These are phyloP conservation scores for Scedosporium dehoogii DNA, from an alignment of 2,329 filamentous ascomycete genomes.

Conservation along the genomic window DNA sequence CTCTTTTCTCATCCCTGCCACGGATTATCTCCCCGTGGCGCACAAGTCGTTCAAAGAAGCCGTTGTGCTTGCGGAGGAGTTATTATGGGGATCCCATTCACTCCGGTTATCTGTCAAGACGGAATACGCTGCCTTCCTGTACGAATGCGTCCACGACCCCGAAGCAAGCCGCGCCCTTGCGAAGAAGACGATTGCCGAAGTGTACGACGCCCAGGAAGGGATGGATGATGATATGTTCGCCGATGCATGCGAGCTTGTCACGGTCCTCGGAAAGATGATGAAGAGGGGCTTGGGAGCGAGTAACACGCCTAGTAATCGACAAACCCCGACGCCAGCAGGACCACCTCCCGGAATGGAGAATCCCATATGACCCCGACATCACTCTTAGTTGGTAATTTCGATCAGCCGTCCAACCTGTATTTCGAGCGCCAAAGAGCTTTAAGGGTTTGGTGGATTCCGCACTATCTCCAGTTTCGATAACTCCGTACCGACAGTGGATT, in stretches of 20 bases:
- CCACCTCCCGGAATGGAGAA: slow-evolving; percentile 32
- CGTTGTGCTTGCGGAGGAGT: slow-evolving; percentile 58
- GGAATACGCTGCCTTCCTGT: slow-evolving; percentile 86
- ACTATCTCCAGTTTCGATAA: no score
- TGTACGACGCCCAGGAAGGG: slow-evolving; percentile 82
- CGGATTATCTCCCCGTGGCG: slow-evolving; percentile 76
- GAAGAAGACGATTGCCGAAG: slow-evolving; percentile 74
- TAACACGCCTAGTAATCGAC: slow-evolving; percentile 23
- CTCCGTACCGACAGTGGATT: no score
- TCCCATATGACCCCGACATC: slow-evolving; percentile 22
- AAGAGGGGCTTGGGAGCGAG: slow-evolving; percentile 52
- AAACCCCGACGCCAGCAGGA: slow-evolving; percentile 17
- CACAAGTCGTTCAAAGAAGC: slow-evolving; percentile 73
- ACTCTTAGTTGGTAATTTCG: no score
- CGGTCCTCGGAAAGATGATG: slow-evolving; percentile 80
- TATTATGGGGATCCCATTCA: slow-evolving; percentile 82
- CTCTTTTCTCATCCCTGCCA: slow-evolving; percentile 64
- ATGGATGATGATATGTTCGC: slow-evolving; percentile 95
- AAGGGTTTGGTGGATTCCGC: no score
- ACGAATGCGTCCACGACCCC: slow-evolving; percentile 80
- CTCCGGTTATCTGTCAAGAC: slow-evolving; percentile 82
- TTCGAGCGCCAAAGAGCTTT: no score
- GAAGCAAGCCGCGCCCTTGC: slow-evolving; percentile 69
- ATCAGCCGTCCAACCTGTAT: no score
- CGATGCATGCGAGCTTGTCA: slow-evolving; percentile 81